Base-by-base conservation (phyloP, 2,329 filamentous ascomycete species). In the Aspergillus cejpii region DNA sequence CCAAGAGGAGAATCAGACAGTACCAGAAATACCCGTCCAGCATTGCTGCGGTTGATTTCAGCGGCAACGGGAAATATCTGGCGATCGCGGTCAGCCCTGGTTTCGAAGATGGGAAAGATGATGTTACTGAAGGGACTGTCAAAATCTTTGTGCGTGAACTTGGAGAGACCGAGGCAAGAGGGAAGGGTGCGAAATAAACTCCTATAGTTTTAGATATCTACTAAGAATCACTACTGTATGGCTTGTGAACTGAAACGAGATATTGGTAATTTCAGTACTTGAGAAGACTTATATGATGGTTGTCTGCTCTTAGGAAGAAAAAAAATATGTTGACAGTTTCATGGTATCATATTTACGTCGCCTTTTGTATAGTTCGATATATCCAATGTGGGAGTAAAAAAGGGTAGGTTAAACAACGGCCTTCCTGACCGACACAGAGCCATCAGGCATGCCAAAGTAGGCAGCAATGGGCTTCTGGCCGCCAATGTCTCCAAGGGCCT, bases 381-480 rank as follows among this genome's bases (percentile, higher is more conserved):
- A 11, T 11, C 4, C 6, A 34, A 17, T n/a, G 11, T 34, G 11
- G 11, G 5, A 20, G 31, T 33, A n/a, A 21, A 19, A 12, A 21
- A 38, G 19, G n/a, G 3, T 7, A 6, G 5, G 7, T 56, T 44
- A 61, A 23, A 41, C 42, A 38, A 46, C 24, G n/a, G 72, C 72
- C 48, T 62, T 66, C 52, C 74, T 63, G 38, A 83, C 72, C 58
- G 82, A 70, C 11, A 86, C 83, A 8, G 73, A 74, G 3, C 86
- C 86, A 60, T 87, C 85, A 36, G 84, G 79, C 80, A 92, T 86
- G 27, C 92, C 92, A 69, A 97, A 98, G 71, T 97, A 98, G 19
- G 88, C 90, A 21, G 89, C 89, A 10, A 96, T 78, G 0, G 92
- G 92, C 71, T 91, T 94, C 71, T 96, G 88, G 1, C 87, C 89